Evolutionary conservation across 495 filamentous ascomycete genomes (phyloP), one percentile per base, ranked within the genome.

Genomic region (Xylaria bambusicola): DNA sequence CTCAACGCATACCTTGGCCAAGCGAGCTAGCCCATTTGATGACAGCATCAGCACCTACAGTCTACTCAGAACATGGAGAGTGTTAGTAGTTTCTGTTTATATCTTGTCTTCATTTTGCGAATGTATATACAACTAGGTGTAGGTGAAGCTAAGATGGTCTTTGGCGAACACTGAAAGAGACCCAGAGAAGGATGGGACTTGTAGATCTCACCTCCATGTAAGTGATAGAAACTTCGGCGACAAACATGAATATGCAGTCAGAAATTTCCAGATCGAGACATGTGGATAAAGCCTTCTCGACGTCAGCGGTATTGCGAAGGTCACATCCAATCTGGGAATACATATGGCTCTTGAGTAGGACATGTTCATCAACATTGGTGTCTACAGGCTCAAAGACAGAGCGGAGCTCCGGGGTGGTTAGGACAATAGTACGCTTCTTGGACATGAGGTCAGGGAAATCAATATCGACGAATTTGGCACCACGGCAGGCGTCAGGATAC

Each of bases 261-360:
- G 77, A 61, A 29, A 86, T 68, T 27, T 87, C 76, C 18, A 89
- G 68, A 33, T 87, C 76, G 17, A 89, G 60, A 40, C 85, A 76
- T 4, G 61, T 68, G 20, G 74, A 77, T 33, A 96, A 72, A 20
- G 84, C 75, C 18, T 74, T 60, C 42, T 84, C 73, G 7, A 96
- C 76, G 24, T 72, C 77, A 17, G 72, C 61, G 3, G 91, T 73
- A 49, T 91, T 80, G 40, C 86, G 80, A 44, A 97, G 75, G 75
- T 97, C 92, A 61, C 91, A 96, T 12, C 90, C 91, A 41, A 96
- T 74, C 45, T 90, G 90, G 24, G 88, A 70, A 68, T 97, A 97
- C 58, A 84, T 75, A 17, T 85, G 74, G 68, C 86, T 92, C 58
- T 80, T 77, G 44, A 92, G 80, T 15, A 75, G 66, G 18, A 79